phyloP scores from a whole-genome alignment of 306 rosid species.

The Mimosa pudica region DNA sequence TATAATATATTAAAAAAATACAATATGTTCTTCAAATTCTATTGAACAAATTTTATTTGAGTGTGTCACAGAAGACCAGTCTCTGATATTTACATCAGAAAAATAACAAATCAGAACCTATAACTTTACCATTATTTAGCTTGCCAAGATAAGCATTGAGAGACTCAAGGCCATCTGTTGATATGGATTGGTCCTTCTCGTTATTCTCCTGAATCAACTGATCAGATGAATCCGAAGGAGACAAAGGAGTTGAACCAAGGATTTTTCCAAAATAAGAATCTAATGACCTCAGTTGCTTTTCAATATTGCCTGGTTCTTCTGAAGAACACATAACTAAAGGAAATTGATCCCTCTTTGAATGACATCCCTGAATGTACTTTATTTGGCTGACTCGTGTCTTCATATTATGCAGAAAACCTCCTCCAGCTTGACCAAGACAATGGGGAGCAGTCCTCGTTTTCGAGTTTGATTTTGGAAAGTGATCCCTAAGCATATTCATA shows the following conservation, averaged over 20 bases:
- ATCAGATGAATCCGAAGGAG: slow-evolving; percentile 38
- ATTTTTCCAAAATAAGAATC: slow-evolving; percentile 72
- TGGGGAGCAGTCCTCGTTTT: slow-evolving; percentile 18
- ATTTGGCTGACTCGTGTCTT: slow-evolving; percentile 11
- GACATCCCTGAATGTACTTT: slow-evolving; percentile 37
- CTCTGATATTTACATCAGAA: not conserved
- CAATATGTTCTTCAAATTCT: not conserved
- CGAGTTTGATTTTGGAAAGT: slow-evolving; percentile 21
- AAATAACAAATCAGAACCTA: slow-evolving; percentile 19
- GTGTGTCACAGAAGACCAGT: not conserved
- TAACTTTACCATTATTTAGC: slow-evolving; percentile 51
- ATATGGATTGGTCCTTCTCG: slow-evolving; percentile 34
- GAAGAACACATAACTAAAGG: slow-evolving; percentile 40
- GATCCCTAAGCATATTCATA: slow-evolving; percentile 4
- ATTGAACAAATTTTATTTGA: not conserved
- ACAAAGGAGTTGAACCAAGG: slow-evolving; percentile 29
- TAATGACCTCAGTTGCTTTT: slow-evolving; percentile 65
- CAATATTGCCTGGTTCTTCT: slow-evolving; percentile 36
- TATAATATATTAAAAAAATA: not conserved
- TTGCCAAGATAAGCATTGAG: slow-evolving; percentile 73
- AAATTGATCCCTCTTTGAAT: slow-evolving; percentile 27
- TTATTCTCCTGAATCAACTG: slow-evolving; percentile 35
- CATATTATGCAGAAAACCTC: slow-evolving; percentile 23
- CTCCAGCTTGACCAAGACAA: slow-evolving; percentile 31
- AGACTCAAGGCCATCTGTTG: slow-evolving; percentile 54